A percentile compares a stretch with the other conserved stretches of the same genome.
phyloP scores from a whole-genome alignment of 2,329 filamentous ascomycete species.

The Nemania diffusa region DNA sequence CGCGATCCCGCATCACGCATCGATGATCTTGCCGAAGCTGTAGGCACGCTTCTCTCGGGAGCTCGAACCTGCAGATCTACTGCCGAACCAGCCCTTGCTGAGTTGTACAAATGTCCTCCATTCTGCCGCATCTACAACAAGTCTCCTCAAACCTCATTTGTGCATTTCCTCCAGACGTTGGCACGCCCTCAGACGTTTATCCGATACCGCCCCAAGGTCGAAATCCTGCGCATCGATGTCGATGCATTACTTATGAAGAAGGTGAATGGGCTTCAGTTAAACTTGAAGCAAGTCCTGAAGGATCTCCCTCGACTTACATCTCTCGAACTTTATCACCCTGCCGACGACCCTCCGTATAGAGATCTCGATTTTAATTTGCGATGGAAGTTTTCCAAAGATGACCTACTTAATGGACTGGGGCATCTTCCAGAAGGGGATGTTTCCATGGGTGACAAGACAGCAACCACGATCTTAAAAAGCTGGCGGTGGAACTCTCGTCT shows the following conservation, averaged over 20 bases:
- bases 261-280: conserved; percentile 51
- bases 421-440: conserved; percentile 57
- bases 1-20: conserved; percentile 55
- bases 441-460: conserved; percentile 51
- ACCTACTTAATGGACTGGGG: conserved; percentile 73
- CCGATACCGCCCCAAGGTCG: conserved; percentile 78
- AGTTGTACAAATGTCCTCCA: conserved; percentile 76
- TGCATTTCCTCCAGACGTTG: conserved; percentile 62
- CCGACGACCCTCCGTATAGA: conserved; percentile 75
- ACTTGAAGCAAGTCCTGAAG: conserved; percentile 68
- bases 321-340: conserved; percentile 76
- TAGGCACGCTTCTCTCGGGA: conserved; percentile 65
- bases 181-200: conserved; percentile 58
- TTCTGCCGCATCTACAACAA: conserved; percentile 57
- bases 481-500: conserved; percentile 72
- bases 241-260: conserved; percentile 51
- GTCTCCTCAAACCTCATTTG: conserved; percentile 58
- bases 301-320: conserved; percentile 73
- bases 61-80: conserved; percentile 73
- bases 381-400: conserved; percentile 71
- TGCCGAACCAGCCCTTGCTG: conserved; percentile 76
- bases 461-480: conserved; percentile 56
- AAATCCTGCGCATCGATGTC: conserved; percentile 75
- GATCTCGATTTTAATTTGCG: conserved; percentile 65
- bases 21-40: conserved; percentile 55